A percentile compares a stretch with the other conserved stretches of the same genome.
phyloP scores from a whole-genome alignment of 2,329 filamentous ascomycete genomes.

The Pyricularia sp. region DNA sequence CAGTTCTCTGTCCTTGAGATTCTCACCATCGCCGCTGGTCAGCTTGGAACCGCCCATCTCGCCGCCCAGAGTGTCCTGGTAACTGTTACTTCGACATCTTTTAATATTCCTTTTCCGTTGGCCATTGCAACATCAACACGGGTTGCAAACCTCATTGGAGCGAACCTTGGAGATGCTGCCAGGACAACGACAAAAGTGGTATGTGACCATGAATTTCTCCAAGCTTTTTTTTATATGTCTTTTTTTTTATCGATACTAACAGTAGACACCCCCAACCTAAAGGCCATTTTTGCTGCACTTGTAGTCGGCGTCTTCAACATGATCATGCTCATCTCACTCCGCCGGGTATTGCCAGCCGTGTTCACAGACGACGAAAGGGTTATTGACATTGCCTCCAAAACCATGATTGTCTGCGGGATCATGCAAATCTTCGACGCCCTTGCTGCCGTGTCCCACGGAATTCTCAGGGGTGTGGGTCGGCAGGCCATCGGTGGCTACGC shows the following conservation, averaged over 20 bases:
- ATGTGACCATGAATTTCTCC: constrained; percentile 4
- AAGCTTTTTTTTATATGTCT: too few relatives aligned
- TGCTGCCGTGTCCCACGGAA: constrained; percentile 56
- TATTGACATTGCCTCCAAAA: constrained; percentile 40
- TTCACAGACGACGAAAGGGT: constrained; percentile 50
- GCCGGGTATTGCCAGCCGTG: constrained; percentile 51
- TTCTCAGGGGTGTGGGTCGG: constrained; percentile 59
- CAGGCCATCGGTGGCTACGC: constrained; percentile 65
- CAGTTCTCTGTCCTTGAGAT: constrained; percentile 43
- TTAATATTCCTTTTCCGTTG: constrained; percentile 65
- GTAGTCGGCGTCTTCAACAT: constrained; percentile 51
- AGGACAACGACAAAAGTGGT: constrained; percentile 54
- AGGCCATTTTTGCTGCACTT: constrained; percentile 14
- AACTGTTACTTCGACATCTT: constrained; percentile 55
- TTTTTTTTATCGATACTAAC: not conserved
- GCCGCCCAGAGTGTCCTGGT: constrained; percentile 63
- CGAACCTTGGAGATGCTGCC: constrained; percentile 54
- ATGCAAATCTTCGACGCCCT: constrained; percentile 66
- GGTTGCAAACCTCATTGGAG: constrained; percentile 65
- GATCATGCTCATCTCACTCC: constrained; percentile 45
- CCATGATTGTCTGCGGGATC: constrained; percentile 58
- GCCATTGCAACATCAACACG: constrained; percentile 62
- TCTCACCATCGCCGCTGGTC: constrained; percentile 56
- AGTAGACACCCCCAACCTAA: not conserved
- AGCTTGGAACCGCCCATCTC: constrained; percentile 55